Evolutionary conservation across 2,329 filamentous ascomycete species (phyloP), one percentile per base, ranked within the genome.

Genomic region (Aspergillus sclerotialis): DNA sequence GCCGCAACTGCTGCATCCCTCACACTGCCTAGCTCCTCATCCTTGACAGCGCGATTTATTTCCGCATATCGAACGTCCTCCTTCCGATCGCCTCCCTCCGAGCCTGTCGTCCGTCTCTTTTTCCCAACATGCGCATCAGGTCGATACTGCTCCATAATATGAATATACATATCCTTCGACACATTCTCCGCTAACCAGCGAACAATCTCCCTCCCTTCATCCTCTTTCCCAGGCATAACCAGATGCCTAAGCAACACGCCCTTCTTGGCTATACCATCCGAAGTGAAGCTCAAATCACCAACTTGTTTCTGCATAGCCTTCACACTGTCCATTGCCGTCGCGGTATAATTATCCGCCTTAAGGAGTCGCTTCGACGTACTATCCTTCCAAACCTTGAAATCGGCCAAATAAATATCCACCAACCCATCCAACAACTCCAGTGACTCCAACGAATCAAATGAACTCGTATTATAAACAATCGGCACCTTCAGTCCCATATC

Each of bases 111-210:
- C 37, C 67, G 64, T 46, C 64, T 76, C 35, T 68, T 65, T 64
- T 87, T 90, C 3, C 86, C 86, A 1, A 93, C 86, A 56, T 93
- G 79, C 0, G 84, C 86, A 43, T 83, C 76, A 0, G 85, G 85
- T 42, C 78, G 79, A 52, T 92, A 92, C 61, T 93, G 86, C 60
- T 93, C 85, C 85, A 92, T 92, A 45, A 93, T 80, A 54, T 93
- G 82, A 39, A 92, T 75, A 59, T 89, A 90, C 28, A 83, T 70
- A 56, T 92, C 84, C 36, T 67, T 72, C 3, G 82, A 85, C 2
- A 93, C 71, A 33, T 87, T 75, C 17, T 73, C 67, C 0, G 84
- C 85, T 11, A 93, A 66, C 70, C 84, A 93, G 41, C 65, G 70
- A 69, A 93, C 82, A 39, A 93, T 92, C 42, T 78, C 67, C 32